Evolutionary conservation across 345 rosid species (phyloP).

Genomic region (Trapa incisa): DNA sequence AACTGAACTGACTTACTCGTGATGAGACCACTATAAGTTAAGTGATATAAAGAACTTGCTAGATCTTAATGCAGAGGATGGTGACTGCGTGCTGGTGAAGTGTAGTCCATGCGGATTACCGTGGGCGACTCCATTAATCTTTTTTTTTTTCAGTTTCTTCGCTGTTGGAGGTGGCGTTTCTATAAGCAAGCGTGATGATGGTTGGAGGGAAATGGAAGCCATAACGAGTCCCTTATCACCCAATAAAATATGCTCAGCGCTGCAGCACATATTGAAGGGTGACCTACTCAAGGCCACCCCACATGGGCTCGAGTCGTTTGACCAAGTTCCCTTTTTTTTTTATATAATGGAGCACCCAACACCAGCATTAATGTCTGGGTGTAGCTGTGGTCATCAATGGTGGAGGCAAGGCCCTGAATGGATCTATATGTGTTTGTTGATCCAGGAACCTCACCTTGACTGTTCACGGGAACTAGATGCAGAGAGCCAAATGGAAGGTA

Average conservation of each 20-base stretch:
- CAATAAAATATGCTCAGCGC: not conserved
- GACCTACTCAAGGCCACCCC: too few species aligned
- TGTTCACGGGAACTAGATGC: too few species aligned
- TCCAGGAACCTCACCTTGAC: too few species aligned
- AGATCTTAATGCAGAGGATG: not conserved
- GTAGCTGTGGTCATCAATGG: too few species aligned
- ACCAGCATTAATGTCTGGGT: too few species aligned
- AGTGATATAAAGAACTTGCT: not conserved
- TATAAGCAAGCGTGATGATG: not conserved
- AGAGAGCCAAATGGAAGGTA: too few species aligned
- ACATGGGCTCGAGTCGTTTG: too few species aligned
- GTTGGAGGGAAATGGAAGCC: constrained; percentile 5
- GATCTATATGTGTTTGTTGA: too few species aligned
- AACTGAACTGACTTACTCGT: not conserved
- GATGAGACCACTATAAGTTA: not conserved
- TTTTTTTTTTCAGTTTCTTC: not conserved
- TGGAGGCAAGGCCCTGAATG: too few species aligned
- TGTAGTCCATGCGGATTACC: not conserved
- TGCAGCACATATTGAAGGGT: not conserved
- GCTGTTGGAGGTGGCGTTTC: not conserved
- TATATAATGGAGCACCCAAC: too few species aligned
- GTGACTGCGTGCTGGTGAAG: not conserved
- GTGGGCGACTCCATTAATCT: not conserved
- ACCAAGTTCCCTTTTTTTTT: too few species aligned
- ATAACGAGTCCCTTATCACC: not conserved